Percentiles rank a stretch among this genome's conserved stretches.
These are phyloP conservation scores for Chytriomyces sp. DNA, from an alignment of 192 early-diverging fungal species.

Conservation along the genomic window DNA sequence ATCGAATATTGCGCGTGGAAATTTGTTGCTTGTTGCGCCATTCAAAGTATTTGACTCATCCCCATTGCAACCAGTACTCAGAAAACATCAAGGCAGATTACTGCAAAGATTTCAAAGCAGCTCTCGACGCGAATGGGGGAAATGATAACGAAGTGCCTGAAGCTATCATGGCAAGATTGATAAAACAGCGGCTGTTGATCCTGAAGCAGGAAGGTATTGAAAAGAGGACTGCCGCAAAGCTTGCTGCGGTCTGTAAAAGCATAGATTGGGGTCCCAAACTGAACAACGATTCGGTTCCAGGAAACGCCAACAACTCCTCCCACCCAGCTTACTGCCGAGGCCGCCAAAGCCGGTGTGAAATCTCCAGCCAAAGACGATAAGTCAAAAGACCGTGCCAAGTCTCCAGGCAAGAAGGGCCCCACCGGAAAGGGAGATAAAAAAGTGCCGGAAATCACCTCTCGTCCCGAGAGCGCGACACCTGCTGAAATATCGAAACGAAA, in stretches of 20 bases:
- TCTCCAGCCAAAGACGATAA: conserved; percentile 22
- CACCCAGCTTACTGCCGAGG: neutral
- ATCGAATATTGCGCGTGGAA: neutral
- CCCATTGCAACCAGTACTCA: conserved; percentile 16
- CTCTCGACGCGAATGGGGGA: conserved; percentile 35
- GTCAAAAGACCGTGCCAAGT: conserved; percentile 9
- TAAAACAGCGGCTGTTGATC: conserved; percentile 43
- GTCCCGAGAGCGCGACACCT: conserved; percentile 37
- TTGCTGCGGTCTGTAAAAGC: neutral
- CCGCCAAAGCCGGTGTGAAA: neutral
- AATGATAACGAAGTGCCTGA: conserved; percentile 46
- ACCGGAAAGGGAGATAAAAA: conserved; percentile 14
- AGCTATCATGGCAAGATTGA: conserved; percentile 39
- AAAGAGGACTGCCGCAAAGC: conserved; percentile 31
- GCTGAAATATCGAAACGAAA: conserved; percentile 49
- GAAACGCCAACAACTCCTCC: conserved; percentile 26
- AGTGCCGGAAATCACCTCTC: conserved; percentile 32
- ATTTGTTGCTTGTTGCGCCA: neutral
- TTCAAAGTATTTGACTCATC: neutral
- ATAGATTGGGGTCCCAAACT: neutral
- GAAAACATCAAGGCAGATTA: conserved; percentile 50
- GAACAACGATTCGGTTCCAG: conserved; percentile 11
- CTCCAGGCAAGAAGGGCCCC: conserved; percentile 2
- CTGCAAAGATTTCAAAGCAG: conserved; percentile 50
- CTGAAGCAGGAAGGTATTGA: conserved; percentile 59